Conservation (phyloP, 805 yeast genomes). For the Metschnikowia noctiluminum region DNA sequence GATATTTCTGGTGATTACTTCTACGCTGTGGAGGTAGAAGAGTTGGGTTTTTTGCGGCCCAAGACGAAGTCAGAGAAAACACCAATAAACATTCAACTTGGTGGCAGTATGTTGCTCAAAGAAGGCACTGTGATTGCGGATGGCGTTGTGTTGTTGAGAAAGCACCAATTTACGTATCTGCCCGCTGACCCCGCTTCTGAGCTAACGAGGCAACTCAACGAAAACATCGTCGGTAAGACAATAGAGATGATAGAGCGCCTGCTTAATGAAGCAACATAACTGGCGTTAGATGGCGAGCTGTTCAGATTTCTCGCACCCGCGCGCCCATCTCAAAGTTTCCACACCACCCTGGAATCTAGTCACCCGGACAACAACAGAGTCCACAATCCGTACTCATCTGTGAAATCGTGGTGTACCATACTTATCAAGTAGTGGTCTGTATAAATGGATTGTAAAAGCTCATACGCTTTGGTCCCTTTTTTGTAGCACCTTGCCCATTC, state of each 20-base stretch:
- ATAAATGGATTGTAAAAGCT: slow-evolving; percentile 59
- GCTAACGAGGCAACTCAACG: slow-evolving; percentile 28
- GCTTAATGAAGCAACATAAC: slow-evolving; percentile 8
- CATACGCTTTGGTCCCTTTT: slow-evolving; percentile 50
- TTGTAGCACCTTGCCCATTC: slow-evolving; percentile 89
- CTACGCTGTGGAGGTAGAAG: slow-evolving; percentile 57
- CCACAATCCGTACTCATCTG: slow-evolving; percentile 75
- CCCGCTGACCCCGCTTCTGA: slow-evolving; percentile 27
- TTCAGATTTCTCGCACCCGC: too few species aligned
- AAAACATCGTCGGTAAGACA: slow-evolving; percentile 26
- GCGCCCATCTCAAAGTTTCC: slow-evolving; percentile 8
- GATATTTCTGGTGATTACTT: slow-evolving; percentile 49
- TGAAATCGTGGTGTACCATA: slow-evolving; percentile 80
- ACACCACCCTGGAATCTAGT: slow-evolving; percentile 17
- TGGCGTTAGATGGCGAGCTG: neutral
- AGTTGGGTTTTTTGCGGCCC: slow-evolving; percentile 45
- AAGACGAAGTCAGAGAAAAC: slow-evolving; percentile 19
- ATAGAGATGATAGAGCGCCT: slow-evolving; percentile 28
- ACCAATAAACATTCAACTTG: slow-evolving; percentile 44
- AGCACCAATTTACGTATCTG: slow-evolving; percentile 29
- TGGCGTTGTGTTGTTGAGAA: slow-evolving; percentile 42
- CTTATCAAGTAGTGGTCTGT: slow-evolving; percentile 74
- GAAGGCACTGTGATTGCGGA: slow-evolving; percentile 45
- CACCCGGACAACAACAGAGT: slow-evolving; percentile 45
- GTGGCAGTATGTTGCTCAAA: slow-evolving; percentile 54